Evolutionary conservation across 345 rosid species (phyloP).

Genomic region (Sisymbrium irio): DNA sequence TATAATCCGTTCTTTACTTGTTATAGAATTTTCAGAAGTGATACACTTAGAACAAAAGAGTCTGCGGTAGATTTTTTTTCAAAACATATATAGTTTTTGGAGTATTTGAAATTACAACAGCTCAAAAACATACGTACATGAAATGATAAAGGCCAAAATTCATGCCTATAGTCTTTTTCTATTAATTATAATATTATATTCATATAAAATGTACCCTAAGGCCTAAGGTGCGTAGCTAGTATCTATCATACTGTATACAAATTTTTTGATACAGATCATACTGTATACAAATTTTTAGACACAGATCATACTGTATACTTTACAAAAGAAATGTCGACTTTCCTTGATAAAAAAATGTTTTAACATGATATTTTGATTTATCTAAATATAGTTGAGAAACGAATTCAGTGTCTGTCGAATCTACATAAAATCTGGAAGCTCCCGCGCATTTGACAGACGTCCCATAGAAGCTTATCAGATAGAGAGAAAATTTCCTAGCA

Average conservation of each 20-base stretch:
- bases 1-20: neutral
- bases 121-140: neutral
- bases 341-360: neutral
- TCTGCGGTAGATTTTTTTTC: neutral
- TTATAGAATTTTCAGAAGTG: neutral
- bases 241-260: neutral
- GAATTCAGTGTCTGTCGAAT: conserved; percentile 36
- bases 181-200: neutral
- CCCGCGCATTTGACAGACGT: conserved; percentile 32
- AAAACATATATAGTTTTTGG: neutral
- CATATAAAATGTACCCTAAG: neutral
- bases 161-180: neutral
- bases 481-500: conserved; percentile 5
- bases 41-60: neutral
- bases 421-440: conserved; percentile 29
- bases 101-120: neutral
- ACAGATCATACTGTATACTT: neutral
- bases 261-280: too few species aligned
- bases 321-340: neutral
- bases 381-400: conserved; percentile 7
- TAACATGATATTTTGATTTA: neutral
- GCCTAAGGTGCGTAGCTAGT: neutral
- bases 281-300: too few species aligned
- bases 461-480: conserved; percentile 15
- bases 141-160: neutral